Evolutionary conservation across 495 filamentous ascomycete genomes (phyloP).

Genomic region (Neurospora tetraspora): DNA sequence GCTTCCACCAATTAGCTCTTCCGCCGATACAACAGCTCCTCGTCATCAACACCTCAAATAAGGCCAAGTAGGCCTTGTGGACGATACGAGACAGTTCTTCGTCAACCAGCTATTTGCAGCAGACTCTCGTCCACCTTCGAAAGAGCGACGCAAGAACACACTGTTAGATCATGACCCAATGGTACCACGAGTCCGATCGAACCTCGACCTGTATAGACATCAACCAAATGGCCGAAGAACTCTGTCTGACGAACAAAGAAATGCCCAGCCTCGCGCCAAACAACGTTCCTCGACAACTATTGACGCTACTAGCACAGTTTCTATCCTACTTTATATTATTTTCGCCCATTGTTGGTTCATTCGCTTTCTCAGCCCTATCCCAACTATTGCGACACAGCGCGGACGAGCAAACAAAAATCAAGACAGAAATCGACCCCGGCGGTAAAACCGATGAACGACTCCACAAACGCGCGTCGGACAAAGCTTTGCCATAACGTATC

Average conservation of each 20-base stretch:
- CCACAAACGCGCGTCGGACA: neutral
- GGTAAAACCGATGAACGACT: neutral
- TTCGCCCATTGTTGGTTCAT: neutral
- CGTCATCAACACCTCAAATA: neutral
- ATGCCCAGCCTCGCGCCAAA: neutral
- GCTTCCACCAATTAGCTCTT: neutral
- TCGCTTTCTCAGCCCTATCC: neutral
- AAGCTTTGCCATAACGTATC: neutral
- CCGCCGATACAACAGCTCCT: neutral
- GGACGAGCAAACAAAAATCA: neutral
- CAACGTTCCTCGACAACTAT: neutral
- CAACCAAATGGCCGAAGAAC: neutral
- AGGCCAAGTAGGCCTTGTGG: neutral
- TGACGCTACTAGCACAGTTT: neutral
- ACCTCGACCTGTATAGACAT: neutral
- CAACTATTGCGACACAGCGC: neutral
- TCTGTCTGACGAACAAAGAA: neutral
- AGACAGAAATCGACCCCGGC: neutral
- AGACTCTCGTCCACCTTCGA: neutral
- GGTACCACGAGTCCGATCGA: neutral
- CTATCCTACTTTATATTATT: neutral
- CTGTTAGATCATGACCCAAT: neutral
- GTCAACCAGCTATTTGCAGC: neutral
- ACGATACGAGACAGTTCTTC: neutral
- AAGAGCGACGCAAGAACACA: neutral